Conservation (phyloP, 1,139 yeast genomes). For the Lodderomyces orthopsilosis region DNA sequence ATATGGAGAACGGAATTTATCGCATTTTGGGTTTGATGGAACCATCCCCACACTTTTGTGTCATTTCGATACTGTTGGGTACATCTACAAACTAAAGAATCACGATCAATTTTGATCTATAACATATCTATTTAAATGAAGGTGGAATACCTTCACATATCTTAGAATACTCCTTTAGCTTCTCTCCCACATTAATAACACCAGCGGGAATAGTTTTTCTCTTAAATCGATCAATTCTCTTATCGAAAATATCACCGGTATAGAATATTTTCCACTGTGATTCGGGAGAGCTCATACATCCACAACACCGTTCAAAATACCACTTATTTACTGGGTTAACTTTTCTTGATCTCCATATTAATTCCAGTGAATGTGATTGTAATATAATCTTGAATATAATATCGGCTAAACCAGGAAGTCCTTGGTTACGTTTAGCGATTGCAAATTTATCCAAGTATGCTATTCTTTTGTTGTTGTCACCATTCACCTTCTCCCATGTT, state of each 20-base stretch:
- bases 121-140: slow-evolving; percentile 21
- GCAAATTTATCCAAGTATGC: slow-evolving; percentile 94
- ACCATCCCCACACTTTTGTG: no score
- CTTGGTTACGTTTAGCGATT: slow-evolving; percentile 77
- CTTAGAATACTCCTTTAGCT: slow-evolving; percentile 25
- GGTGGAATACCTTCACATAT: slow-evolving; percentile 37
- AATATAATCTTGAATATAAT: slow-evolving; percentile 80
- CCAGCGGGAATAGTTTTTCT: slow-evolving; percentile 14
- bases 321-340: slow-evolving; percentile 92
- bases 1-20: no score
- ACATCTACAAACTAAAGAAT: no score
- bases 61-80: no score
- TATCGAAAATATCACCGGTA: slow-evolving; percentile 52
- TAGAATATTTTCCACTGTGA: slow-evolving; percentile 70
- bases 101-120: not conserved
- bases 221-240: slow-evolving; percentile 28
- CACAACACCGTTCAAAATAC: slow-evolving; percentile 91
- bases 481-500: slow-evolving; percentile 63
- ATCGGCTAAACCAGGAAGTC: slow-evolving; percentile 92
- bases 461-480: slow-evolving; percentile 20
- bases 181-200: slow-evolving; percentile 27
- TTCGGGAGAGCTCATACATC: slow-evolving; percentile 53
- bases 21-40: no score
- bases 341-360: slow-evolving; percentile 86
- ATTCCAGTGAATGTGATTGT: slow-evolving; percentile 65